phyloP scores from a whole-genome alignment of 768 basidiomycete genomes.

The Pleurotus pulmonarius region DNA sequence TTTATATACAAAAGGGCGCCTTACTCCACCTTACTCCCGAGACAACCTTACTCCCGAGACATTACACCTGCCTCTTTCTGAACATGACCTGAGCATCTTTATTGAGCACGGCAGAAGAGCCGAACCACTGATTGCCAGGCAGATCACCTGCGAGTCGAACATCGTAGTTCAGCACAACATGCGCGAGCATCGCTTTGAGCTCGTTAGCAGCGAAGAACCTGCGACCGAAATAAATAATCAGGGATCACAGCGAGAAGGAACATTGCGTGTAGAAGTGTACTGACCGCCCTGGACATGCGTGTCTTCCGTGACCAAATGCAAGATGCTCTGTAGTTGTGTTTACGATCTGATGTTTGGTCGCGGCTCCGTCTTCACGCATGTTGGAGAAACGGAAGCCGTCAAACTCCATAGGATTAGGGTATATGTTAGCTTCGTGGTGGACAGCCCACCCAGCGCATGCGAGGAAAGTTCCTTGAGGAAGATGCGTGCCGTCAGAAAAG shows the following conservation, averaged over 20 bases:
- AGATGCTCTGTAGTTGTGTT: conserved; percentile 29
- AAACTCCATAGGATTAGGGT: conserved; percentile 26
- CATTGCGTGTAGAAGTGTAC: background rate
- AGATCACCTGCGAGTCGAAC: conserved; percentile 1
- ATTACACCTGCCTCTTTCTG: background rate
- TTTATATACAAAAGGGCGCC: too few relatives aligned
- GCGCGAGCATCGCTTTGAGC: conserved; percentile 19
- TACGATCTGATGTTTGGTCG: conserved; percentile 27
- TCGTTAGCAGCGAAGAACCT: conserved; percentile 10
- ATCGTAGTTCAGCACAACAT: conserved; percentile 20
- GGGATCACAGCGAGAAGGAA: too few relatives aligned
- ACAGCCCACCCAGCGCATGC: conserved; percentile 16
- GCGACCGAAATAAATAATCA: background rate
- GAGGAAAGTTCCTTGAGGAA: conserved; percentile 29
- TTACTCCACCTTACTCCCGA: too few relatives aligned
- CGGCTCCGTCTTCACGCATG: conserved; percentile 22
- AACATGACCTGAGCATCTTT: conserved; percentile 8
- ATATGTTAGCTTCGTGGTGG: conserved; percentile 20
- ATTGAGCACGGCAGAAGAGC: background rate
- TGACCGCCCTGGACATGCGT: conserved; percentile 4
- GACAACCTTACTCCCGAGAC: background rate
- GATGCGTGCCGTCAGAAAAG: conserved; percentile 32
- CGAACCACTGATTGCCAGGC: conserved; percentile 5
- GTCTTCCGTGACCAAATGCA: conserved; percentile 12
- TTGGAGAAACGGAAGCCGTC: conserved; percentile 41